A percentile compares a stretch with the other conserved stretches of the same genome.
phyloP scores from a whole-genome alignment of 257 asterid species.

The Coffea eugenioides region DNA sequence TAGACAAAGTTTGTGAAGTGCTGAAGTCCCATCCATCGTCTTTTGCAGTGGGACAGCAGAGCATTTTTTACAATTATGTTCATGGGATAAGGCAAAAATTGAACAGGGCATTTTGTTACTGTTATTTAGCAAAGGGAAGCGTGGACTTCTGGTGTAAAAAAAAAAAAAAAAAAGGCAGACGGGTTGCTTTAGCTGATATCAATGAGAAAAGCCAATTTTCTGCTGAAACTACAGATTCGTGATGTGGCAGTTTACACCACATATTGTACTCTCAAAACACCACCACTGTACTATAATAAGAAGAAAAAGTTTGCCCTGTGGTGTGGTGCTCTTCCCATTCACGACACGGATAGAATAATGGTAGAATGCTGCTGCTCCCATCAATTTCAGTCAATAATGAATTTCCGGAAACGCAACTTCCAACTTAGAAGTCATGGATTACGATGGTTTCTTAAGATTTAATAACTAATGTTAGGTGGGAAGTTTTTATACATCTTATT shows the following conservation, averaged over 20 bases:
- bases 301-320: background rate
- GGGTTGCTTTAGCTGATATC: background rate
- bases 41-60: background rate
- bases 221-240: background rate
- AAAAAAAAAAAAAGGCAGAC: too few relatives aligned
- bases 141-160: too few relatives aligned
- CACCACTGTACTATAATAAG: too few relatives aligned
- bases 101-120: too few relatives aligned
- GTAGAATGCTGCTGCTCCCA: too few relatives aligned
- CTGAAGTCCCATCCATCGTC: background rate
- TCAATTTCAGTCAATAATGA: background rate
- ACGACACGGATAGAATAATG: background rate
- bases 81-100: background rate
- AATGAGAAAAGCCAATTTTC: background rate
- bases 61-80: background rate
- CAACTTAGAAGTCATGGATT: constrained; percentile 5
- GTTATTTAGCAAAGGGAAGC: too few relatives aligned
- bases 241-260: background rate
- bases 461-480: background rate
- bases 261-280: too few relatives aligned
- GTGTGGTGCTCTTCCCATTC: constrained; percentile 2
- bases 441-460: background rate
- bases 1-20: too few relatives aligned
- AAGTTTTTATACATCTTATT: background rate
- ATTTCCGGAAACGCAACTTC: constrained; percentile 1